Evolutionary conservation across 164 flowering plant genomes (phyloP).

Genomic region (Hamamelis virginiana): DNA sequence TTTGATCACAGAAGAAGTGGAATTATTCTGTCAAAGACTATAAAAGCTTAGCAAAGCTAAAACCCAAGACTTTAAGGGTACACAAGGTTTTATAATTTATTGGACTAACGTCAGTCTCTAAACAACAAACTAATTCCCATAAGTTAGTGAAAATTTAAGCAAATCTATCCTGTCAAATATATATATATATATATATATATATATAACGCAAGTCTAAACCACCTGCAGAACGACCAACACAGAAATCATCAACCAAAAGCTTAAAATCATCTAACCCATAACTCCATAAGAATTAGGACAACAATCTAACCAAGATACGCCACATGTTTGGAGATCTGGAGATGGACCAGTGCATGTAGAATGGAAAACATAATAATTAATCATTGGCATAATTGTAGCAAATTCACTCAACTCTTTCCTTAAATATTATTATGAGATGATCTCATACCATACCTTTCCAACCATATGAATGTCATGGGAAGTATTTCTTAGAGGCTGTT

Average conservation of each 20-base stretch:
- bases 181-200: background rate
- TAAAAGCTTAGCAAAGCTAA: background rate
- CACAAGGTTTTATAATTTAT: too few species aligned
- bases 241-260: background rate
- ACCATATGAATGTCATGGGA: conserved; percentile 64
- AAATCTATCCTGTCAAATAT: background rate
- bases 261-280: background rate
- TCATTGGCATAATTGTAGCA: background rate
- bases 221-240: background rate
- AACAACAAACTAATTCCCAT: too few species aligned
- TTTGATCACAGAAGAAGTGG: background rate
- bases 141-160: too few species aligned
- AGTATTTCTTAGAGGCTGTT: conserved; percentile 50
- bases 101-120: too few species aligned
- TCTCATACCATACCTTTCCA: conserved; percentile 99
- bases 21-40: background rate
- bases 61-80: background rate
- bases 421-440: too few species aligned
- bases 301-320: background rate
- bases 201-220: background rate
- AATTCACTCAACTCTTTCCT: background rate
- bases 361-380: background rate
- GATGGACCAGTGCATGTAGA: background rate
- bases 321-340: background rate
- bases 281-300: background rate